Evolutionary conservation across 2,329 filamentous ascomycete species (phyloP).

Genomic region (Botrytis pseudocinerea): DNA sequence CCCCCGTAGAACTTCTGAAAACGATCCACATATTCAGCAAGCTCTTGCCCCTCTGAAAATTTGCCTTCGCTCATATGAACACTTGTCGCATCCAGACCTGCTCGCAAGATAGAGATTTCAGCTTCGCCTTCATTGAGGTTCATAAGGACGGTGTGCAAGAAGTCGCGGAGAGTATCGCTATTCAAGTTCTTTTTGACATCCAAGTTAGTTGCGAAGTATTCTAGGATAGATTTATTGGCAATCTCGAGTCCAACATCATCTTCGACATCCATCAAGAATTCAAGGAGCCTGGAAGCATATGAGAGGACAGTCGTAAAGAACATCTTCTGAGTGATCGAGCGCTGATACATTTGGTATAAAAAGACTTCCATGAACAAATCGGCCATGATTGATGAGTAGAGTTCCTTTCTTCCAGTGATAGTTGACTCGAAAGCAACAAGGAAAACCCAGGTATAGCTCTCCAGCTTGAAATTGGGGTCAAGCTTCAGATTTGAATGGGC

Average conservation of each 20-base stretch:
- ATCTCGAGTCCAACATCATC: slow-evolving; percentile 44
- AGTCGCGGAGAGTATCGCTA: slow-evolving; percentile 35
- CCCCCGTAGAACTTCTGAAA: slow-evolving; percentile 47
- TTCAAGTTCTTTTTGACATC: slow-evolving; percentile 40
- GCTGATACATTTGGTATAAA: slow-evolving; percentile 46
- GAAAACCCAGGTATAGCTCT: slow-evolving; percentile 47
- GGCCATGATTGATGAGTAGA: slow-evolving; percentile 46
- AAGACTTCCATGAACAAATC: slow-evolving; percentile 47
- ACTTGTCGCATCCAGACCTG: slow-evolving; percentile 40
- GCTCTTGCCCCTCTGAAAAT: slow-evolving; percentile 46
- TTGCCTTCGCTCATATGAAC: slow-evolving; percentile 44
- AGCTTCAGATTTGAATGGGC: slow-evolving; percentile 42
- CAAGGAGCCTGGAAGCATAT: slow-evolving; percentile 34
- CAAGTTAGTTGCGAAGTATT: slow-evolving; percentile 41
- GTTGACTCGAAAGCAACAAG: slow-evolving; percentile 48
- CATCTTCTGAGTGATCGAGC: slow-evolving; percentile 44
- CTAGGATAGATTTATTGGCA: slow-evolving; percentile 41
- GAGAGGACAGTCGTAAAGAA: slow-evolving; percentile 44
- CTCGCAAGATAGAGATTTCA: slow-evolving; percentile 44
- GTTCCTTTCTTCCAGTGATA: slow-evolving; percentile 42
- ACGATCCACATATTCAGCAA: slow-evolving; percentile 46
- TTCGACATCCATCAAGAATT: slow-evolving; percentile 42
- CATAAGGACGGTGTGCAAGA: slow-evolving; percentile 26
- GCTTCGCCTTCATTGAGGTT: slow-evolving; percentile 39
- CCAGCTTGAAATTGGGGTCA: slow-evolving; percentile 36